Base-by-base conservation (phyloP, 2,329 filamentous ascomycete species). In the Alternaria alternata region DNA sequence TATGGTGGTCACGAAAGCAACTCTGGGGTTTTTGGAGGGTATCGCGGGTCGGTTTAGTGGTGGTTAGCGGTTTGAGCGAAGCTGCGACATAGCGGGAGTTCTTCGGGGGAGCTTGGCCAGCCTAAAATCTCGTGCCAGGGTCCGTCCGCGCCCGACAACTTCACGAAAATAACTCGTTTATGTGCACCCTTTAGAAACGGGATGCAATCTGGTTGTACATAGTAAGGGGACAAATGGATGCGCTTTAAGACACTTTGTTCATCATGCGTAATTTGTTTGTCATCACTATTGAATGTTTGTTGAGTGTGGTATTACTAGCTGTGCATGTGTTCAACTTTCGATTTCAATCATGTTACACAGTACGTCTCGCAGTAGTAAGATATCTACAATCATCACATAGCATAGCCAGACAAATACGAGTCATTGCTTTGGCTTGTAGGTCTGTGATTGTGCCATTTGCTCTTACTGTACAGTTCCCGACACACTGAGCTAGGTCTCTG, bases 1-100 rank as follows among this genome's bases (percentile, higher is more conserved):
- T 59, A 51, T 43, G 53, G 63, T 53, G 61, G 73, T 63, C 73
- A 74, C 74, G 70, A 68, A 66, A 64, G 64, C 59, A 63, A 51
- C 51, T 61, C 60, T 63, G 57, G 62, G 7, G 28, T 63, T 59
- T 24, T 59, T 56, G 43, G 54, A 56, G 56, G 56, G 57, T 62
- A 57, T 66, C 57, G 64, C 54, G 51, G 57, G 53, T 61, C 56
- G 62, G 42, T 53, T 63, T 65, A 67, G 63, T 66, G 64, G 58
- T 64, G 63, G 63, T 56, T 57, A 52, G 53, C 65, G 59, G 62
- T 54, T 57, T 63, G 65, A 63, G 54, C 61, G 57, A 69, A 66
- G 67, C 65, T 68, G 68, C 65, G 63, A 69, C 62, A 64, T 52
- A 51, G 64, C 66, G 66, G 66, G 53, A 57, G 48, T 65, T 67